Evolutionary conservation across 2,329 filamentous ascomycete species (phyloP), one percentile per base, ranked within the genome.

Genomic region (Ceratocystis diversiconidia): DNA sequence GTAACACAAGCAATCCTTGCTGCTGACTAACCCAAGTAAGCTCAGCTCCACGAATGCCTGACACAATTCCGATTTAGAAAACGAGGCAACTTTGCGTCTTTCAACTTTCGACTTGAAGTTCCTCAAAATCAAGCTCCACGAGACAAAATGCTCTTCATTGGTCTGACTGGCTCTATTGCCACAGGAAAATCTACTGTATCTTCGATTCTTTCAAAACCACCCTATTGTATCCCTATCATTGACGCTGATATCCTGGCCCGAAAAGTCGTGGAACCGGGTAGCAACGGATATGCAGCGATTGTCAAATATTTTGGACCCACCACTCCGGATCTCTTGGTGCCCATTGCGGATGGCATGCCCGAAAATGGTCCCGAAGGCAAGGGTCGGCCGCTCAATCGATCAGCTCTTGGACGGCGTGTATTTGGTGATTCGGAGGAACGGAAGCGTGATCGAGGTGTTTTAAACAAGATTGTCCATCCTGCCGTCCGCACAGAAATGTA

Each of bases 151-250:
- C 84, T 97, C 61, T 85, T 99, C 72, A 91, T 99, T 71, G 94
- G 94, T 66, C 85, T 99, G 30, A 99, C 94, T 7, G 94, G 94
- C 74, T 96, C 92, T 68, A 97, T 99, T 73, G 94, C 94, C 68
- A 99, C 94, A 5, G 94, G 94, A 74, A 99, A 99, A 82, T 96
- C 92, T 59, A 99, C 92, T 70, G 91, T 96, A 65, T 96, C 94
- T 32, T 80, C 82, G 48, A 82, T 96, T 70, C 88, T 99, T 71
- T 85, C 88, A 62, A 80, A 84, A 3, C 79, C 89, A 4, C 94
- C 92, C 0, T 89, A 96, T 79, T 87, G 84, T 68, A 82, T 99
- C 68, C 92, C 94, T 71, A 82, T 99, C 71, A 87, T 99, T 78
- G 94, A 99, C 73, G 92, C 94, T 73, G 94, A 99, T 78, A 77